These are phyloP conservation scores for Penicillium lividum DNA, from an alignment of 495 filamentous ascomycete genomes.

Conservation along the genomic window DNA sequence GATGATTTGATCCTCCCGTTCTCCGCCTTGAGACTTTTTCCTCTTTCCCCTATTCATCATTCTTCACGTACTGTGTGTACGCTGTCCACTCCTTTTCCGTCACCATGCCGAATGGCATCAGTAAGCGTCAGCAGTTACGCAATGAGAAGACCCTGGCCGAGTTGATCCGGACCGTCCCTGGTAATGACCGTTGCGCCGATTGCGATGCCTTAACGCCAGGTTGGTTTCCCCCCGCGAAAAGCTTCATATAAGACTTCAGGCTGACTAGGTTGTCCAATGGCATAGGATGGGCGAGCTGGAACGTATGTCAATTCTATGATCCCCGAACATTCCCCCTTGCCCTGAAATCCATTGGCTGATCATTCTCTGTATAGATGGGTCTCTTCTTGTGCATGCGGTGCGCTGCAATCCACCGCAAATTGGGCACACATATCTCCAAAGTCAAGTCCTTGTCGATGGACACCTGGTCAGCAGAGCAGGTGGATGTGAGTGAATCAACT, in stretches of 20 bases:
- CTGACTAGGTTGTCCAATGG: neutral
- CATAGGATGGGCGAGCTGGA: conserved; percentile 99
- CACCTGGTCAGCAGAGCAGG: conserved; percentile 90
- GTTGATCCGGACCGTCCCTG: conserved; percentile 79
- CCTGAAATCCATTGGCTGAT: conserved; percentile 25
- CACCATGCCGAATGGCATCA: conserved; percentile 59
- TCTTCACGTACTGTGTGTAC: conserved; percentile 20
- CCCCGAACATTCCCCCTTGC: neutral
- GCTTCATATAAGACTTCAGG: conserved; percentile 2
- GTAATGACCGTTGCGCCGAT: conserved; percentile 94
- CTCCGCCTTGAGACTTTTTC: conserved; percentile 20
- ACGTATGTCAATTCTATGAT: conserved; percentile 56
- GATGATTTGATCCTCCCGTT: conserved; percentile 11
- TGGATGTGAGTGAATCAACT: conserved; percentile 65
- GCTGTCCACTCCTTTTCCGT: conserved; percentile 23
- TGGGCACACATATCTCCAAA: conserved; percentile 97
- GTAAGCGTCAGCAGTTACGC: conserved; percentile 95
- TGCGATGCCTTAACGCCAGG: conserved; percentile 91
- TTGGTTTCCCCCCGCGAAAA: conserved; percentile 42
- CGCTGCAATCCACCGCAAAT: conserved; percentile 90
- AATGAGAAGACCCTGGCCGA: conserved; percentile 93
- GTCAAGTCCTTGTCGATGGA: conserved; percentile 99
- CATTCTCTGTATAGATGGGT: conserved; percentile 64
- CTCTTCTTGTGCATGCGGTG: conserved; percentile 98
- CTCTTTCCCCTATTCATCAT: conserved; percentile 23